phyloP scores from a whole-genome alignment of 805 yeast genomes.

The Saccharomycopsis fodiens region DNA sequence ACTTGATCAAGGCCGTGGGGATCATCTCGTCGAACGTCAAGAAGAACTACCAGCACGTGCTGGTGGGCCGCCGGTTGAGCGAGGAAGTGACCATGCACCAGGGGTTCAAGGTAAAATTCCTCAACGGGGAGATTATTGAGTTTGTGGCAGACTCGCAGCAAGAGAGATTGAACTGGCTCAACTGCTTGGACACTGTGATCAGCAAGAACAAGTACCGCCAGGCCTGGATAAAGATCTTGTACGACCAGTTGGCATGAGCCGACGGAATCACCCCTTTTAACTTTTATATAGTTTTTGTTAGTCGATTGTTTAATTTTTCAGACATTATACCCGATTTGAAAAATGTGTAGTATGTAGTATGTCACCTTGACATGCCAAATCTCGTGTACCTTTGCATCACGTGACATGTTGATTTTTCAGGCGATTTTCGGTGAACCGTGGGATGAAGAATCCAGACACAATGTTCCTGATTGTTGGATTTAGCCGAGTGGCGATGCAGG shows the following conservation, averaged over 20 bases:
- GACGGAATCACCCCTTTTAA: not conserved
- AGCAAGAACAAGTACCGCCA: constrained; percentile 49
- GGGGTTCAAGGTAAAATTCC: constrained; percentile 67
- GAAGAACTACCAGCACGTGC: constrained; percentile 22
- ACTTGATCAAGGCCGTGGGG: constrained; percentile 55
- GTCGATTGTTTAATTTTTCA: not conserved
- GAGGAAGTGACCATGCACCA: constrained; percentile 64
- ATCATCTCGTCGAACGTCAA: constrained; percentile 23
- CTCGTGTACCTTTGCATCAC: no score
- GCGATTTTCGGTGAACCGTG: no score
- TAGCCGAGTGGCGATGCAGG: not conserved
- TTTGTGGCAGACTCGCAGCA: constrained; percentile 73
- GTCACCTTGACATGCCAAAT: not conserved
- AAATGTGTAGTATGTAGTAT: not conserved
- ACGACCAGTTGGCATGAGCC: constrained; percentile 17
- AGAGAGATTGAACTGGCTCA: constrained; percentile 62
- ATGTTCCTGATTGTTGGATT: not conserved
- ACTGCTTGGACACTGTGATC: constrained; percentile 47
- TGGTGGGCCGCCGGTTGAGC: constrained; percentile 49
- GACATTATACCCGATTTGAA: not conserved
- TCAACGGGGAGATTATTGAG: constrained; percentile 73
- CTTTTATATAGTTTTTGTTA: not conserved
- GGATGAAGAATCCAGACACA: no score
- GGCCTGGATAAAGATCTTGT: constrained; percentile 52
- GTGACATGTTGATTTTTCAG: no score